Evolutionary conservation across 2,329 filamentous ascomycete genomes (phyloP), one percentile per base, ranked within the genome.

Genomic region (Cordyceps farinosa): DNA sequence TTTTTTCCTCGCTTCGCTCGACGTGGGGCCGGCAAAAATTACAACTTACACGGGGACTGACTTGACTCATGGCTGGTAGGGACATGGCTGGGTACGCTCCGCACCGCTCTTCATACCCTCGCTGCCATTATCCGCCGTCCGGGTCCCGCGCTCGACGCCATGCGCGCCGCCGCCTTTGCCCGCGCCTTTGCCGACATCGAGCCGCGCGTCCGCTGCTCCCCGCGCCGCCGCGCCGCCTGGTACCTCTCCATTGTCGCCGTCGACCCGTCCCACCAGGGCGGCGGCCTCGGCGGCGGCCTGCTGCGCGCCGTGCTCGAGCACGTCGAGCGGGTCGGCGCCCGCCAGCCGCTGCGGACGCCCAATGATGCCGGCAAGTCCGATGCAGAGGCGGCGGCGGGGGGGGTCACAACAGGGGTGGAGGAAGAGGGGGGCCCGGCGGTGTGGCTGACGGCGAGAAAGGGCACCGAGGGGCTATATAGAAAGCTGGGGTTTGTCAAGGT

Each of bases 241-340:
- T 78, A 78, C 64, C 69, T 78, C 10, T 72, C 73, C 55, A 73
- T 68, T 22, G 64, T 77, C 27, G 72, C 67, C n/a, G 71, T 77
- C 9, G 65, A 69, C 29, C 74, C 76, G 1, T 57, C 56, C 6
- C 58, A 66, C 1, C 75, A 78, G 61, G 72, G 75, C 27, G 64
- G 53, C 5, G 75, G 74, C 0, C 66, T 75, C 10, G 76, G 75
- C 11, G 67, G 64, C 30, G 73, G 71, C 1, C 65, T 78, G 56
- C 61, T 61, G 13, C 61, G 64, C 45, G 71, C 70, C 4, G 75
- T 75, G 54, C 62, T 62, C 48, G 69, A 67, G 56, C 47, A 50
- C 47, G 10, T 50, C 13, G 47, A 29, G 6, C 3, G 5, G 27
- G 47, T 29, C n/a, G 72, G 71, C 36, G 70, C 67, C 7, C 27